Percentiles rank a stretch among this genome's conserved stretches.
Evolutionary conservation across 495 filamentous ascomycete species (phyloP).

Genomic region (Aspergillus nanangensis): DNA sequence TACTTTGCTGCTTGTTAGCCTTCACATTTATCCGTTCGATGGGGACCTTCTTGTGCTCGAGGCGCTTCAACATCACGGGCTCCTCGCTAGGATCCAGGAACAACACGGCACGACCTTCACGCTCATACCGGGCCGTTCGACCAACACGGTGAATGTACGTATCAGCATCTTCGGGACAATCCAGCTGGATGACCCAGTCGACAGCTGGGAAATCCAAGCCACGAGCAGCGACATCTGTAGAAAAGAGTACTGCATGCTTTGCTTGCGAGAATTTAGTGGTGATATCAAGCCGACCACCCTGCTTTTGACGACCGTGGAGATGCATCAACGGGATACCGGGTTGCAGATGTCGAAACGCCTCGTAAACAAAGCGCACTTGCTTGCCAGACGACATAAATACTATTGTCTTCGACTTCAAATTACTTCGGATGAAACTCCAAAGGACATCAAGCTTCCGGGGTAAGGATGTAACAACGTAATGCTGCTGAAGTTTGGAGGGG

Average conservation of each 20-base stretch:
- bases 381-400: conserved; percentile 94
- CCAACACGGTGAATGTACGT: conserved; percentile 98
- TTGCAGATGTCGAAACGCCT: conserved; percentile 88
- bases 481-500: conserved; percentile 78
- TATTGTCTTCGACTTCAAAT: conserved; percentile 86
- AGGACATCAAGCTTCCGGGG: conserved; percentile 86
- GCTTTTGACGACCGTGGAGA: conserved; percentile 92
- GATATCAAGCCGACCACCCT: conserved; percentile 79
- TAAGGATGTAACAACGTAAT: conserved; percentile 81
- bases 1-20: conserved; percentile 82
- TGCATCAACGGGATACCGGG: conserved; percentile 94
- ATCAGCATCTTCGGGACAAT: conserved; percentile 93
- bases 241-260: conserved; percentile 82
- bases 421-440: conserved; percentile 84
- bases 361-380: conserved; percentile 92
- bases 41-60: conserved; percentile 83
- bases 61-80: conserved; percentile 71
- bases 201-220: conserved; percentile 95
- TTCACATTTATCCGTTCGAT: conserved; percentile 81
- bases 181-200: conserved; percentile 94
- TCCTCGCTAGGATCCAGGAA: conserved; percentile 93
- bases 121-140: conserved; percentile 89
- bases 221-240: conserved; percentile 89
- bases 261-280: conserved; percentile 74
- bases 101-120: conserved; percentile 78